These are phyloP conservation scores for Chondrostereum purpureum DNA, from an alignment of 1,284 basidiomycete species.

Conservation along the genomic window DNA sequence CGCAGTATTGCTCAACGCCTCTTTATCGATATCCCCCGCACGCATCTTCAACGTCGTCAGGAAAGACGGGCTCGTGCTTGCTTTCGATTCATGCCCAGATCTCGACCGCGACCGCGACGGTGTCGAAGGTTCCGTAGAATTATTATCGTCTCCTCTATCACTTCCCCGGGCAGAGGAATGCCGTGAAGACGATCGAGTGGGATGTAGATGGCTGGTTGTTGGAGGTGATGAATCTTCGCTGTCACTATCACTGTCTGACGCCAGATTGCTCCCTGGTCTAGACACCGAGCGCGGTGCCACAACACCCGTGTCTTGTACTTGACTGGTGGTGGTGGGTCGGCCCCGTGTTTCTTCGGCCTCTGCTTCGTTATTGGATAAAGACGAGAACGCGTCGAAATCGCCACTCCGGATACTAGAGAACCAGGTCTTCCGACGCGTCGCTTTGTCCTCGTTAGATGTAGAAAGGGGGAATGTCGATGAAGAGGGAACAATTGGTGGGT, in stretches of 20 bases:
- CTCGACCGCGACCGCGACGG: slow-evolving; percentile 24
- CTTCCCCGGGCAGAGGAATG: slow-evolving; percentile 22
- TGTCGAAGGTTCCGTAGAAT: slow-evolving; percentile 11
- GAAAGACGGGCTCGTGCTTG: slow-evolving; percentile 46
- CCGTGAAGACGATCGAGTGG: slow-evolving; percentile 24
- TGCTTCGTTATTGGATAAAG: slow-evolving; percentile 21
- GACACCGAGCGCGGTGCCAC: slow-evolving; percentile 27
- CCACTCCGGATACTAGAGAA: slow-evolving; percentile 32
- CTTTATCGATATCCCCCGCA: slow-evolving; percentile 69
- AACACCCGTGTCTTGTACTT: too few species aligned
- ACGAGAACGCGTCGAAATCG: slow-evolving; percentile 15
- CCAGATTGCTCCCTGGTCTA: slow-evolving; percentile 20
- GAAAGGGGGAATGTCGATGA: slow-evolving; percentile 1
- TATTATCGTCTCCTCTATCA: slow-evolving; percentile 20
- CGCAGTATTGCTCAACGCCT: slow-evolving; percentile 73
- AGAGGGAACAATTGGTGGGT: not conserved
- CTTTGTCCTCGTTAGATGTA: slow-evolving; percentile 3
- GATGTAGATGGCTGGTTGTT: slow-evolving; percentile 13
- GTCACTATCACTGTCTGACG: slow-evolving; percentile 14
- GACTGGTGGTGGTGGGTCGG: slow-evolving; percentile 20
- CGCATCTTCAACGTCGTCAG: slow-evolving; percentile 72
- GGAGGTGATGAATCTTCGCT: slow-evolving; percentile 19
- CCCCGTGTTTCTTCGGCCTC: slow-evolving; percentile 7
- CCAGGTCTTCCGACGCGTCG: slow-evolving; percentile 28
- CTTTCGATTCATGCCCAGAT: slow-evolving; percentile 27